Evolutionary conservation across 2,329 filamentous ascomycete species (phyloP), one percentile per base, ranked within the genome.

Genomic region (Microascus cirrosus): DNA sequence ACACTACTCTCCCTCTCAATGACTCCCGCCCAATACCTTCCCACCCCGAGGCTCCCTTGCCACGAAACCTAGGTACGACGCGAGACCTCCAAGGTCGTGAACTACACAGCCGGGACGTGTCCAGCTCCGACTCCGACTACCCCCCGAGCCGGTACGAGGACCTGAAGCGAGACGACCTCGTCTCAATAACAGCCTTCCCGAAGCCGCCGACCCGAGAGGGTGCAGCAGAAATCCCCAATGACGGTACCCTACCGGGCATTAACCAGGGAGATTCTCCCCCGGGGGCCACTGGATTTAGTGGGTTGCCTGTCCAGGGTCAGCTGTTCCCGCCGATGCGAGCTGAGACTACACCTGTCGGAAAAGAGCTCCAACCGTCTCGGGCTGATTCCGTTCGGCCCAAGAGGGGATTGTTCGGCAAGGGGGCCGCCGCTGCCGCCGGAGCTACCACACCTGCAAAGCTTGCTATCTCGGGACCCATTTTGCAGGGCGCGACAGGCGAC

Each of bases 391-490:
- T 55, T 2, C 58, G 62, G 24, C 54, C 60, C 10, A 59, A 60
- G 22, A 66, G 70, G 35, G 36, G 51, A 18, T 45, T 58, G 20
- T 58, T 58, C 28, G 36, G 39, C 35, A 57, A 32, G 36, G 51
- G 56, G 10, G 35, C 56, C 8, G 28, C 28, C 28, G 8, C 28
- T 8, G 28, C 28, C 22, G 34, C 24, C 15, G 48, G 48, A 24
- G 56, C 45, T 3, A 28, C 24, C 25, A 52, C 56, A 2, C 66
- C 65, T 6, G 71, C 70, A 8, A 79, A 74, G 59, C 61, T 77
- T 20, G 64, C 65, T 4, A 83, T 83, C 36, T 82, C 79, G 12
- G 70, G 72, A 13, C 80, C 80, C 0, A 72, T 82, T 39, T 62
- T 79, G 13, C 67, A 71, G 60, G 65, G 71, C 20, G 61, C 62